Conservation (phyloP, 2,329 filamentous ascomycete species). For the Ophiocordyceps australis region DNA sequence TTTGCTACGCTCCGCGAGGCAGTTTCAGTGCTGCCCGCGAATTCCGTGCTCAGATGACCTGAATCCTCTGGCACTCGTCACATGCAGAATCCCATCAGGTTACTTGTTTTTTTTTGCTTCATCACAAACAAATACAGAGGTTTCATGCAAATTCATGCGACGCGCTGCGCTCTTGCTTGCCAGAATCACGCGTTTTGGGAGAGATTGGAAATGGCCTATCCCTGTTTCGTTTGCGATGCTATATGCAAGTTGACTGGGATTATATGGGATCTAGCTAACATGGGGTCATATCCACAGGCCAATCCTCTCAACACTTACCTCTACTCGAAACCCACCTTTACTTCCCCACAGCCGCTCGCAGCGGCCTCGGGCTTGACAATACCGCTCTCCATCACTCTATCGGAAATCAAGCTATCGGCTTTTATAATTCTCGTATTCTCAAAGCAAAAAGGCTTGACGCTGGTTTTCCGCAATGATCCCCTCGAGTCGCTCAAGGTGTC, state of each 20-base stretch:
- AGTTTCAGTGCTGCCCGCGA: too few relatives aligned
- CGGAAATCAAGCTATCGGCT: constrained; percentile 85
- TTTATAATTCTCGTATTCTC: constrained; percentile 98
- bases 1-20: too few relatives aligned
- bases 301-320: constrained; percentile 95
- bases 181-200: not conserved
- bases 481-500: constrained; percentile 96
- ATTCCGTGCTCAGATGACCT: too few relatives aligned
- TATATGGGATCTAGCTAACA: too few relatives aligned
- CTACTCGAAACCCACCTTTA: constrained; percentile 77
- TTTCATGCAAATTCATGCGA: constrained; percentile 1
- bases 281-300: too few relatives aligned
- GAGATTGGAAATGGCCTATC: too few relatives aligned
- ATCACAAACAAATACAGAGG: too few relatives aligned
- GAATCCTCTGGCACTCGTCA: too few relatives aligned
- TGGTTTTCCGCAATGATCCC: constrained; percentile 96
- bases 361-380: constrained; percentile 88
- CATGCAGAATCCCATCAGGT: too few relatives aligned
- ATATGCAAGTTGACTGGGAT: constrained; percentile 26
- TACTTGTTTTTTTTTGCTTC: too few relatives aligned
- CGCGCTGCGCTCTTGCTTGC: constrained; percentile 1
- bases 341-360: constrained; percentile 80
- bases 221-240: constrained; percentile 5
- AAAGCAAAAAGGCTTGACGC: constrained; percentile 85
- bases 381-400: constrained; percentile 90